phyloP scores from a whole-genome alignment of 306 rosid genomes.

The Herpetospermum pedunculosum region DNA sequence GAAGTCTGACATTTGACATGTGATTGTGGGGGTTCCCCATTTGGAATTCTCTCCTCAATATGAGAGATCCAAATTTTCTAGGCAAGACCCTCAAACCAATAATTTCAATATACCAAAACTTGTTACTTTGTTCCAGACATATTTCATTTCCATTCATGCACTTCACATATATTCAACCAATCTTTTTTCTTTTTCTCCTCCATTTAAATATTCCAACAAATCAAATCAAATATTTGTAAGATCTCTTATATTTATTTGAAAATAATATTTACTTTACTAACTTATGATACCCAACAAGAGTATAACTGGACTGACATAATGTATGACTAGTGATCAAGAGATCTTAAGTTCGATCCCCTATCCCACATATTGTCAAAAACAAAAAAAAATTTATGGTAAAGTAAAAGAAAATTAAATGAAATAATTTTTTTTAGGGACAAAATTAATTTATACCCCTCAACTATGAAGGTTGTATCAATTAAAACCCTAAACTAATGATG shows the following conservation, averaged over 20 bases:
- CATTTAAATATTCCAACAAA: neutral
- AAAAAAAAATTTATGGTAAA: no score
- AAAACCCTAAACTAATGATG: no score
- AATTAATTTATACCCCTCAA: no score
- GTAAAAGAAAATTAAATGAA: no score
- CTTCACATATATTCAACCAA: neutral
- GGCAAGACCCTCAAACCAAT: constrained; percentile 1
- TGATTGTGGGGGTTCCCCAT: constrained; percentile 48
- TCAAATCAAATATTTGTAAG: neutral
- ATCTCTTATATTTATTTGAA: neutral
- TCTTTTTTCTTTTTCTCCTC: neutral
- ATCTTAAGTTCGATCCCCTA: no score
- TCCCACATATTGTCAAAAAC: no score
- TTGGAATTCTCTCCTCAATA: neutral
- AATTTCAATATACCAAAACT: neutral
- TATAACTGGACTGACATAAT: no score
- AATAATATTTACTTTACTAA: neutral
- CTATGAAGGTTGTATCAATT: no score
- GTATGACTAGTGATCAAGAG: no score
- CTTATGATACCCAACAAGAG: no score
- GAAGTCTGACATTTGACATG: constrained; percentile 66
- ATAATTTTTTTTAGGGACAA: no score
- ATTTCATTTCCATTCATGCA: neutral
- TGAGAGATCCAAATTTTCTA: constrained; percentile 16
- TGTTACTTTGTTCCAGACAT: neutral